Conservation (phyloP, 352 stramenopile species). For the Globisporangium middletonii region DNA sequence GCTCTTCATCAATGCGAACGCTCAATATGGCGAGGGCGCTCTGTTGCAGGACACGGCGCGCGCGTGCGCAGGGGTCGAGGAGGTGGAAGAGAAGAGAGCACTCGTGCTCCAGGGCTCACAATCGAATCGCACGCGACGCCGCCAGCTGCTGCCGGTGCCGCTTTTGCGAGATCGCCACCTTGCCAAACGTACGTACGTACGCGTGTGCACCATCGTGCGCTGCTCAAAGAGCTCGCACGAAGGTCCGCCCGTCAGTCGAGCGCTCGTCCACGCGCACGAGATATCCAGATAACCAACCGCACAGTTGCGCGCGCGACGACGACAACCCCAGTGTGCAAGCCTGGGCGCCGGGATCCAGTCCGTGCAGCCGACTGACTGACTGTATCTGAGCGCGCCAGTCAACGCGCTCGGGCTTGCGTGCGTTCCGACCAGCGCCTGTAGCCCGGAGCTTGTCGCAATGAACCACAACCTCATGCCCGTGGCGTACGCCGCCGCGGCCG, state of each 20-base stretch:
- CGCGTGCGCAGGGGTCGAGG: no score
- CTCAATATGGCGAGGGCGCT: no score
- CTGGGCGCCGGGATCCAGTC: no score
- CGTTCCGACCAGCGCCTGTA: no score
- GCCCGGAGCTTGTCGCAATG: background rate
- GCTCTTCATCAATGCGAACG: no score
- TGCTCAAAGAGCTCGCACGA: background rate
- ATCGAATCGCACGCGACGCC: background rate
- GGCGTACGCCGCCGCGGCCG: constrained; percentile 7
- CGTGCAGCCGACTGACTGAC: background rate
- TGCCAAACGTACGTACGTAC: no score
- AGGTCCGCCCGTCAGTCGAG: background rate
- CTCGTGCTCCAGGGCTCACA: background rate
- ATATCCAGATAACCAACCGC: background rate
- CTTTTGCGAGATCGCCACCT: no score
- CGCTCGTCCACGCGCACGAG: background rate
- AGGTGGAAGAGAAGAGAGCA: background rate
- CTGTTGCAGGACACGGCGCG: no score
- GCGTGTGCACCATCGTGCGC: no score
- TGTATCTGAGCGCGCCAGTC: no score
- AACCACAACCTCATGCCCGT: constrained; percentile 10
- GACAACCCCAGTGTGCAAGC: background rate
- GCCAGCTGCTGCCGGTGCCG: no score
- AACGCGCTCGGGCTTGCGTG: background rate
- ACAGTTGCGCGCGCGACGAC: background rate